A percentile compares a stretch with the other conserved stretches of the same genome.
Evolutionary conservation across 345 rosid genomes (phyloP).

Genomic region (Microthlaspi erraticum): DNA sequence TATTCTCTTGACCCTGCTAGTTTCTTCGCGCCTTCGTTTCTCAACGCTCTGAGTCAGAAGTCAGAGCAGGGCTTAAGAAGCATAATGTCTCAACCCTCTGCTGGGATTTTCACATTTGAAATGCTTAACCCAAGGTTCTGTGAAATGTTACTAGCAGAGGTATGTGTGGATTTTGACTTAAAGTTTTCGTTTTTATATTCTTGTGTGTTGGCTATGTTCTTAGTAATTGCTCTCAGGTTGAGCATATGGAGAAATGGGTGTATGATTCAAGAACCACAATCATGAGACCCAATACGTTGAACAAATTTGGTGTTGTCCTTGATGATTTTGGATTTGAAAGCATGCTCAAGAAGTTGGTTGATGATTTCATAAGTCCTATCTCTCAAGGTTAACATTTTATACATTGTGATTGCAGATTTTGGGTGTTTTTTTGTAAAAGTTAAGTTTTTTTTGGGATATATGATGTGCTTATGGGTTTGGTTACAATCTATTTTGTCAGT

Average conservation of each 20-base stretch:
- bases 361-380: slow-evolving; percentile 76
- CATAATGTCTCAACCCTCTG: slow-evolving; percentile 59
- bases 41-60: slow-evolving; percentile 61
- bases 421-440: slow-evolving; percentile 6
- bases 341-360: slow-evolving; percentile 89
- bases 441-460: neutral
- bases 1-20: slow-evolving; percentile 58
- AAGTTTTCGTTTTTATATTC: slow-evolving; percentile 49
- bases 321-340: slow-evolving; percentile 92
- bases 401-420: slow-evolving; percentile 5
- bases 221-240: slow-evolving; percentile 66
- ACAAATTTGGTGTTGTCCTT: slow-evolving; percentile 88
- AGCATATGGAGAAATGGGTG: slow-evolving; percentile 89
- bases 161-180: slow-evolving; percentile 36
- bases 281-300: slow-evolving; percentile 98
- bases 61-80: slow-evolving; percentile 70
- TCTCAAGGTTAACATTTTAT: slow-evolving; percentile 59
- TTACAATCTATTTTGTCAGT: slow-evolving; percentile 49
- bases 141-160: slow-evolving; percentile 77
- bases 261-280: slow-evolving; percentile 65
- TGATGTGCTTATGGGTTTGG: slow-evolving; percentile 30
- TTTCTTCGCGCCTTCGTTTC: slow-evolving; percentile 81
- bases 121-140: slow-evolving; percentile 83
- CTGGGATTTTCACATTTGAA: slow-evolving; percentile 78
- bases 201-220: slow-evolving; percentile 38